Conservation (phyloP, 176 grass and related monocot species). For the Paspalum vaginatum region DNA sequence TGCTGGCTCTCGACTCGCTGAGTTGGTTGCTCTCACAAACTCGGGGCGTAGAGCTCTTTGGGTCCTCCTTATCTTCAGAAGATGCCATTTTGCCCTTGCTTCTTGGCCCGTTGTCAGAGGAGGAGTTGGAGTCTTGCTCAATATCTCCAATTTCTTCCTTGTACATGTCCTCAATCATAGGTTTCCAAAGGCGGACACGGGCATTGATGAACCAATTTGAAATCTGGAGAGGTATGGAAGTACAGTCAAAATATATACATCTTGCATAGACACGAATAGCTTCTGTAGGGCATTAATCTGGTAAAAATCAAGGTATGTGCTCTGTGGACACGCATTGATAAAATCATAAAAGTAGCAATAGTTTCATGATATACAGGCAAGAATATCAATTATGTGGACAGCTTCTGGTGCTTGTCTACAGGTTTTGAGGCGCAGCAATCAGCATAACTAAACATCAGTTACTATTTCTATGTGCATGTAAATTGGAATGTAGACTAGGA, state of each 20-base stretch:
- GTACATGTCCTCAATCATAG: slow-evolving; percentile 99
- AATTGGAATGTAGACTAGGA: neutral
- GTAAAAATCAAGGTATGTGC: neutral
- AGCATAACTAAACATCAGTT: neutral
- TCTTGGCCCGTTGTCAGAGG: slow-evolving; percentile 73
- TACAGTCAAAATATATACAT: neutral
- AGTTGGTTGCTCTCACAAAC: slow-evolving; percentile 60
- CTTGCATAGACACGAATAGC: neutral
- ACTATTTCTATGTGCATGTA: neutral
- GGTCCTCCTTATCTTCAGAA: slow-evolving; percentile 72
- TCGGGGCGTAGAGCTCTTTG: slow-evolving; percentile 50
- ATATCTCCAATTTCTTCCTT: slow-evolving; percentile 90
- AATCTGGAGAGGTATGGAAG: slow-evolving; percentile 57
- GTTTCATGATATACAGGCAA: neutral
- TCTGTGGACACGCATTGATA: neutral
- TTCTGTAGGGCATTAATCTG: neutral
- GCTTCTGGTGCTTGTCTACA: neutral
- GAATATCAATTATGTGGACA: neutral
- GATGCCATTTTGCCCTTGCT: slow-evolving; percentile 64
- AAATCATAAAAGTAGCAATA: neutral
- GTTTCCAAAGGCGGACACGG: slow-evolving; percentile 96
- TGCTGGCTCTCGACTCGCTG: slow-evolving; percentile 54
- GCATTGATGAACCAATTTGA: slow-evolving; percentile 99
- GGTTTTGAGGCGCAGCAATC: neutral
- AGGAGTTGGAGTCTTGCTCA: slow-evolving; percentile 93